These are phyloP conservation scores for Plasmodium gonderi DNA, from an alignment of 169 alveolate species.

Conservation along the genomic window DNA sequence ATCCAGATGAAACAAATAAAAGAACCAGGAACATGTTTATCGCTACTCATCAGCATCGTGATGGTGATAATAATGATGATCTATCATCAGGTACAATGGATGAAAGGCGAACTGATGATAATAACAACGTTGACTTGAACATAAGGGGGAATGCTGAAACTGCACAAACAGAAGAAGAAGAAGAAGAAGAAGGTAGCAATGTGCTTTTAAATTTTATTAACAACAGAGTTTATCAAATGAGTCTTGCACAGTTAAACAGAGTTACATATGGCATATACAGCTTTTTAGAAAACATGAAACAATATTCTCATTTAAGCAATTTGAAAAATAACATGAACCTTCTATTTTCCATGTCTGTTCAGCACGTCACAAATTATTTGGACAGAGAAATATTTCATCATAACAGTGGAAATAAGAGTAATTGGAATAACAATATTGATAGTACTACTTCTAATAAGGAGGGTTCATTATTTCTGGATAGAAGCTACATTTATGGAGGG, in stretches of 20 bases:
- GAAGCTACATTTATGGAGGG: no score
- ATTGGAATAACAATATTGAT: no score
- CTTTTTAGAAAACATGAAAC: constrained; percentile 72
- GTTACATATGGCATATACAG: constrained; percentile 42
- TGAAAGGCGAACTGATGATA: background rate
- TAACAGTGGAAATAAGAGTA: background rate
- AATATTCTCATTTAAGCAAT: constrained; percentile 12
- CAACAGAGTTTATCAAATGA: constrained; percentile 17
- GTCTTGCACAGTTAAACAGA: background rate
- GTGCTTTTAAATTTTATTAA: constrained; percentile 10
- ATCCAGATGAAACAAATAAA: background rate
- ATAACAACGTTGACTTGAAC: background rate
- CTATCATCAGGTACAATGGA: background rate
- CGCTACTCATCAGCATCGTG: background rate
- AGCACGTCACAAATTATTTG: constrained; percentile 12
- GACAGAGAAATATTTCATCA: background rate
- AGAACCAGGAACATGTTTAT: background rate
- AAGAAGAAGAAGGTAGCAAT: constrained; percentile 35
- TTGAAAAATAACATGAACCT: constrained; percentile 62
- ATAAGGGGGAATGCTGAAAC: background rate
- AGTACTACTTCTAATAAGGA: no score
- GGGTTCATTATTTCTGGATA: no score
- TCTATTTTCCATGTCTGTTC: constrained; percentile 41
- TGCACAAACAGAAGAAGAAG: background rate
- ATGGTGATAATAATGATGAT: background rate